phyloP scores from a whole-genome alignment of 768 basidiomycete species.

The Sarcodon sp. region DNA sequence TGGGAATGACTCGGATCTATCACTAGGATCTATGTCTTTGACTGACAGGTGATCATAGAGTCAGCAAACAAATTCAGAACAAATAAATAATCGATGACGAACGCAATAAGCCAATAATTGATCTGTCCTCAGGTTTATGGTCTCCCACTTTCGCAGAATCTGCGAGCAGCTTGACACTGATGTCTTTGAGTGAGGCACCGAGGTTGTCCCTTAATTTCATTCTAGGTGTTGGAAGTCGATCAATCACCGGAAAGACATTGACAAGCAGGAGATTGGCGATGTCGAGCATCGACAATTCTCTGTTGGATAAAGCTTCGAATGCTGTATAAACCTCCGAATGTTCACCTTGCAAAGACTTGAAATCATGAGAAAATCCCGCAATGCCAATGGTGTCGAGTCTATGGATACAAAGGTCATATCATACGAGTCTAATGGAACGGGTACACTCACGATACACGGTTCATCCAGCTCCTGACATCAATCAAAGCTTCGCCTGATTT shows the following conservation, averaged over 20 bases:
- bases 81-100: conserved; percentile 1
- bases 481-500: conserved; percentile 17
- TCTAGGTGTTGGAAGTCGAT: conserved; percentile 19
- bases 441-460: conserved; percentile 24
- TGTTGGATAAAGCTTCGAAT: conserved; percentile 10
- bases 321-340: conserved; percentile 20
- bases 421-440: too few relatives aligned
- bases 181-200: conserved; percentile 17
- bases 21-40: conserved; percentile 18
- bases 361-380: conserved; percentile 47
- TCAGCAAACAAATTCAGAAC: too few relatives aligned
- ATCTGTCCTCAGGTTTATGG: conserved; percentile 17
- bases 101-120: conserved; percentile 26
- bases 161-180: conserved; percentile 19
- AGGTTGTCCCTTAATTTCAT: conserved; percentile 13
- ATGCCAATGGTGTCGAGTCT: conserved; percentile 48
- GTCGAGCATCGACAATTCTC: conserved; percentile 3
- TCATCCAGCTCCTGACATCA: conserved; percentile 42
- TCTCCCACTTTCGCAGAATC: conserved; percentile 14
- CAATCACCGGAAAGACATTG: conserved; percentile 17
- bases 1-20: conserved; percentile 18
- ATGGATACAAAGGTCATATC: background rate
- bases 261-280: conserved; percentile 14
- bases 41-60: conserved; percentile 12
- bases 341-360: conserved; percentile 37